Base-by-base conservation (phyloP, 1,139 yeast genomes). In the Kluyveromyces marxianus region DNA sequence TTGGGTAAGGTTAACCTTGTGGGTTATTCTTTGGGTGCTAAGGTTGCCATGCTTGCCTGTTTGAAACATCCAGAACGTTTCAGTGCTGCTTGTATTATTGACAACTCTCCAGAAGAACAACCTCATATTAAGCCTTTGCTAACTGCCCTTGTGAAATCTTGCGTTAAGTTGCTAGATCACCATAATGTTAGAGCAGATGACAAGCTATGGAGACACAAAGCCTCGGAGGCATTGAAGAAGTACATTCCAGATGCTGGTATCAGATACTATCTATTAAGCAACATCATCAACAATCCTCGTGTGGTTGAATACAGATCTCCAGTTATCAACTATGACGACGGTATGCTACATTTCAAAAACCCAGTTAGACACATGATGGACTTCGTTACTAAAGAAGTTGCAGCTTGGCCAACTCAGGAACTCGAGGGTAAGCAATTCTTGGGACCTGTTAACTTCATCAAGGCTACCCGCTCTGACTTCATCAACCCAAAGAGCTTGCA, bases 11-110 rank as follows among this genome's bases (percentile, higher is more conserved):
- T 66, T 10, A 63, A 69, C 8, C 50, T 75, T 27, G 68, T 72
- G 7, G 81, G 81, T 0, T 79, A 76, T 54, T 74, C 77, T 27
- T 69, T 76, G 70, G 81, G 81, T 0, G 80, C 79, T 5, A 76
- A 76, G 49, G 71, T 71, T 4, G 71, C 77, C 4, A 75, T 76
- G 79, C 48, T 72, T 45, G 68, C 71, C 3, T 66, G 72, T 3
- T 59, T 76, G 38, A 54, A 60, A 40, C 54, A 60, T 41, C 78
- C 79, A 1, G 68, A 68, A 4, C 48, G 67, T 41, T 63, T 75
- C 5, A 55, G 62, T 25, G 63, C 69, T 39, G 62, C 76, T 34
- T 69, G 75, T 21, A 69, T 74, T 14, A 68, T 76, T 10, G 81
- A 76, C 51, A 76, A 75, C 56, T 64, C 75, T 5, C 81, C 81